Base-by-base conservation (phyloP, 2,329 filamentous ascomycete genomes). In the Aspergillus brunneoviolaceus region DNA sequence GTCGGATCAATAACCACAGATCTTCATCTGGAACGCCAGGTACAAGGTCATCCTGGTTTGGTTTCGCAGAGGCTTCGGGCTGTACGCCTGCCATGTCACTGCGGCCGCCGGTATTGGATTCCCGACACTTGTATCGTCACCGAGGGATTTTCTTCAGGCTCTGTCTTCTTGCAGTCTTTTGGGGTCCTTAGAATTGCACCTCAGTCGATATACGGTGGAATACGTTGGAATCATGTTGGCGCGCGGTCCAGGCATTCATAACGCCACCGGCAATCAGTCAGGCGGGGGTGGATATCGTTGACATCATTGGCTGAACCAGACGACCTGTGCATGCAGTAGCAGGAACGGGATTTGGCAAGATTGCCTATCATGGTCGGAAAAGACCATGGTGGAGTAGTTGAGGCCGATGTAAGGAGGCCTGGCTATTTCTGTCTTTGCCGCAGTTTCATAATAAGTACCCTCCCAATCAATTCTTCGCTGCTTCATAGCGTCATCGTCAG, bases 1-100 rank as follows among this genome's bases (percentile, higher is more conserved):
- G 82, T 9, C 90, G 82, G 33, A 91, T 79, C 42, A 92, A 76
- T 50, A 90, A 77, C 88, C 89, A 92, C 0, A 92, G 74, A 65
- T 92, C 87, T 48, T 92, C 89, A 66, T 92, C 35, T 14, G 51
- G 39, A 16, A 45, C 39, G 5, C 39, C 39, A 10, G 39, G 39
- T 45, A 45, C 39, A 45, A 45, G 39, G 39, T 45, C 39, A 45
- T 45, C 39, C 39, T 45, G 39, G 39, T 16, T 19, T 16, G 39
- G 6, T 45, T 45, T 45, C 5, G 39, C 16, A 14, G 39, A 45
- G 39, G 39, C 16, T 16, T 45, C 16, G 14, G 39, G 39, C 16
- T 19, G 39, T 45, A 19, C 39, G 39, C 39, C 39, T 45, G 39
- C 39, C 39, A 45, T 45, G 39, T 45, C 39, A 16, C 39, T 16